Evolutionary conservation across 768 basidiomycete species (phyloP).

Genomic region (Cystofilobasidium ferigula): DNA sequence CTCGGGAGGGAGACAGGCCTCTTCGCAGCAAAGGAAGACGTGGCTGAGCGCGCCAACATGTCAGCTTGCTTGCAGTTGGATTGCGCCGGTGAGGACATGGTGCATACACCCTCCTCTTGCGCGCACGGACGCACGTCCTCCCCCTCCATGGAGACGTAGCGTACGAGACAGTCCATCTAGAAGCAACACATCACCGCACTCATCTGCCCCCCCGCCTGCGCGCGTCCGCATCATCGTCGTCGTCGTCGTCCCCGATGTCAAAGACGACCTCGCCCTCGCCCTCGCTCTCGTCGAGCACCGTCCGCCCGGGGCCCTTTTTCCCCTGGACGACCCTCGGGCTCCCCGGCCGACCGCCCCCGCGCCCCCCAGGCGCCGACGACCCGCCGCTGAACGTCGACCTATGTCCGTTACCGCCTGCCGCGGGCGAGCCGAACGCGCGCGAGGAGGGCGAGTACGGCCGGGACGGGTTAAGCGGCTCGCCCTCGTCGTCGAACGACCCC

Average conservation of each 20-base stretch:
- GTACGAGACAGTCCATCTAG: too few relatives aligned
- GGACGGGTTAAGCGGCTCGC: constrained; percentile 1
- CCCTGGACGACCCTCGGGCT: neutral
- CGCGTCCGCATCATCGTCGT: constrained; percentile 11
- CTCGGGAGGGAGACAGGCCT: too few relatives aligned
- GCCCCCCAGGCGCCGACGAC: neutral
- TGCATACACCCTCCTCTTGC: too few relatives aligned
- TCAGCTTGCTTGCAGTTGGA: too few relatives aligned
- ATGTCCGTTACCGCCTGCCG: neutral
- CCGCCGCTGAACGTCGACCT: neutral
- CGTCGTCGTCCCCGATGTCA: constrained; percentile 17
- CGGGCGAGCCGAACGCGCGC: neutral
- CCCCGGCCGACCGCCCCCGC: neutral
- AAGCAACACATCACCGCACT: too few relatives aligned
- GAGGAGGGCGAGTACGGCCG: neutral
- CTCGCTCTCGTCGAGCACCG: constrained; percentile 17
- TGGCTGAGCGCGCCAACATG: too few relatives aligned
- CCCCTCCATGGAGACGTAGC: too few relatives aligned
- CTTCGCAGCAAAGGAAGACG: too few relatives aligned
- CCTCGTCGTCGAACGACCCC: neutral
- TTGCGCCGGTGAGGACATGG: too few relatives aligned
- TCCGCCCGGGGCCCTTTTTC: neutral
- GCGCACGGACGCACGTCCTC: too few relatives aligned
- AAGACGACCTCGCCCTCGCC: constrained; percentile 16
- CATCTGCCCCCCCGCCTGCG: too few relatives aligned